phyloP scores from a whole-genome alignment of 2,329 filamentous ascomycete genomes.

The Botrytis medusae region DNA sequence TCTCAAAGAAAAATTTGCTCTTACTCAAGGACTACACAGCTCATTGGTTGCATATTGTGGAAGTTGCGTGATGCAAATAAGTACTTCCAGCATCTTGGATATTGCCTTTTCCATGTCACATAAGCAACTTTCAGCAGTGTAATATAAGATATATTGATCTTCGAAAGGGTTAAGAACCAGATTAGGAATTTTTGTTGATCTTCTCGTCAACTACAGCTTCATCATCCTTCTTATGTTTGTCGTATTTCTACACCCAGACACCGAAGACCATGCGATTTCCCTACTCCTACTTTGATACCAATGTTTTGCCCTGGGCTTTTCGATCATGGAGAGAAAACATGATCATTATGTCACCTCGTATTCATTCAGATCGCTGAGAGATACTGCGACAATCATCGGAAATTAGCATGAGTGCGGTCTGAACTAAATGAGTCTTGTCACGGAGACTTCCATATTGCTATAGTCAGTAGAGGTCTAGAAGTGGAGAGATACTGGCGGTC shows the following conservation, averaged over 20 bases:
- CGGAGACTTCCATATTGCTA: not conserved
- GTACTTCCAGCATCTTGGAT: not conserved
- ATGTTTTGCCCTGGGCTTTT: fast-evolving
- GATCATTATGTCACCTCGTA: not conserved
- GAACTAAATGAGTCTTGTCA: too few relatives aligned
- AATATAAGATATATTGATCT: not conserved
- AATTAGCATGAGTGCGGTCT: not conserved
- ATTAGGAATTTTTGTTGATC: not conserved
- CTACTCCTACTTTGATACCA: not conserved
- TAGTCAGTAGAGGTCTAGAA: not conserved
- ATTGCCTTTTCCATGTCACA: not conserved
- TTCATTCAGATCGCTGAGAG: not conserved
- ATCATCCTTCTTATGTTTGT: not conserved
- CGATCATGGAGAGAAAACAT: fast-evolving
- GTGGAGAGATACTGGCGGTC: not conserved
- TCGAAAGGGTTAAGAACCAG: not conserved
- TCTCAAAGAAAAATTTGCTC: fast-evolving
- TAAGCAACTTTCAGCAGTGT: not conserved
- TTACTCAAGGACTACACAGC: not conserved
- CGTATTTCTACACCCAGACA: not conserved
- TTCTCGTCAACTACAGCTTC: not conserved
- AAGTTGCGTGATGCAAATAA: not conserved
- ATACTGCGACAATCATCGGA: not conserved
- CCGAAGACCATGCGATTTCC: fast-evolving
- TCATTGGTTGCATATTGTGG: not conserved